phyloP scores from a whole-genome alignment of 495 filamentous ascomycete genomes.

The Mytilinidion resinicola region DNA sequence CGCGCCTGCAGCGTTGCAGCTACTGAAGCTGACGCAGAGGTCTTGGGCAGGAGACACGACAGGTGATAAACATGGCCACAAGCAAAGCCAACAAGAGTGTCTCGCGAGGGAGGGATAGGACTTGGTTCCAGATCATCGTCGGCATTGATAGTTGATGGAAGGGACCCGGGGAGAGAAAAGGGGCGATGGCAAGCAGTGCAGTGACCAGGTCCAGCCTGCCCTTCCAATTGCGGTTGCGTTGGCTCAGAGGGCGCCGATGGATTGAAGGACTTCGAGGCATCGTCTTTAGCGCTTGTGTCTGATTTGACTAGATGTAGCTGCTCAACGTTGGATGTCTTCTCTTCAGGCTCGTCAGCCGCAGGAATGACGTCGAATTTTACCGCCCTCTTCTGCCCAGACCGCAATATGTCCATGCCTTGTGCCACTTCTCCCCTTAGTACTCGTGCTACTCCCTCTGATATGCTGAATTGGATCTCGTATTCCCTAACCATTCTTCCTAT shows the following conservation, averaged over 20 bases:
- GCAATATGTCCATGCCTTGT: slow-evolving; percentile 67
- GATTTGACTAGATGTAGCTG: no score
- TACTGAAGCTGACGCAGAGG: slow-evolving; percentile 24
- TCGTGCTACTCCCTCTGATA: slow-evolving; percentile 80
- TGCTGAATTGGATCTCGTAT: slow-evolving; percentile 86
- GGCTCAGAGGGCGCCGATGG: slow-evolving; percentile 13
- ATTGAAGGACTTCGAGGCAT: neutral
- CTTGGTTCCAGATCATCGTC: neutral
- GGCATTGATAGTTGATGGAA: slow-evolving; percentile 2
- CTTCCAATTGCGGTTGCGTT: slow-evolving; percentile 28
- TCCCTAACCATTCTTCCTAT: slow-evolving; percentile 82
- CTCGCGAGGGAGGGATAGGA: slow-evolving; percentile 28
- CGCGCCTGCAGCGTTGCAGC: slow-evolving; percentile 39
- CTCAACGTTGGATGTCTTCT: slow-evolving; percentile 7
- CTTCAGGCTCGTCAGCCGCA: slow-evolving; percentile 18
- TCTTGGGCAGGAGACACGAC: slow-evolving; percentile 58
- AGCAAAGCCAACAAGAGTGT: slow-evolving; percentile 82
- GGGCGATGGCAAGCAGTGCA: slow-evolving; percentile 28
- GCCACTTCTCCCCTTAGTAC: slow-evolving; percentile 85
- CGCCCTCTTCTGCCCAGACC: slow-evolving; percentile 69
- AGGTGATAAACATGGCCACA: slow-evolving; percentile 92
- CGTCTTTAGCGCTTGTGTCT: no score
- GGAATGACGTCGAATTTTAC: slow-evolving; percentile 77
- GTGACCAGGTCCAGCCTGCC: slow-evolving; percentile 34
- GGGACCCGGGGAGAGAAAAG: slow-evolving; percentile 12